phyloP scores from a whole-genome alignment of 164 flowering plant species.

The Macadamia tetraphylla region DNA sequence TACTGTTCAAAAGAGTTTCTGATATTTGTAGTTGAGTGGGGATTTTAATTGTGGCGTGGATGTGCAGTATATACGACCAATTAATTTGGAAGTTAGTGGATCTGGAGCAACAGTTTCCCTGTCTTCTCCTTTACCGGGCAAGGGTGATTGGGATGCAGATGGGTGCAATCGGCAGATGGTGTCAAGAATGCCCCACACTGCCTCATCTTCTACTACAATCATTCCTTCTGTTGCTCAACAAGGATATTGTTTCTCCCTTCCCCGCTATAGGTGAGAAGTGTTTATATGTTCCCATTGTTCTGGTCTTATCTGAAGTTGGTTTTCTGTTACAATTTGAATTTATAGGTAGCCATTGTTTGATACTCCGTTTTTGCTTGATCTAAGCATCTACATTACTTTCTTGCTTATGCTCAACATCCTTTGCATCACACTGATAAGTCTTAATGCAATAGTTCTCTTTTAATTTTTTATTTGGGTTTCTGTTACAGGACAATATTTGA shows the following conservation, averaged over 20 bases:
- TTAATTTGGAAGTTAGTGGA: conserved; percentile 18
- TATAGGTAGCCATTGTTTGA: not conserved
- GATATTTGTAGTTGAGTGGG: not conserved
- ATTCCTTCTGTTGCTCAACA: conserved; percentile 16
- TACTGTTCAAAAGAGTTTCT: not conserved
- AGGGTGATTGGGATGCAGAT: conserved; percentile 29
- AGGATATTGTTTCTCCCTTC: conserved; percentile 44
- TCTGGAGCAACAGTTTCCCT: conserved; percentile 15
- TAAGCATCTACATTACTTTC: not conserved
- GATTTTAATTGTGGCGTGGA: conserved; percentile 5
- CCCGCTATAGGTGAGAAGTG: conserved; percentile 42
- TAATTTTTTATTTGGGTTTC: conserved; percentile 4
- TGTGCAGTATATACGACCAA: conserved; percentile 31
- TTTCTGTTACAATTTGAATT: not conserved
- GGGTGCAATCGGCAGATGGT: conserved; percentile 13
- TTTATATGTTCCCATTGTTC: not conserved
- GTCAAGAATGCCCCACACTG: conserved; percentile 18
- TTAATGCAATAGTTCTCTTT: not conserved
- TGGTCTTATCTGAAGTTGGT: not conserved
- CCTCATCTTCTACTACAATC: conserved; percentile 10
- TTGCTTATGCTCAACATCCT: not conserved
- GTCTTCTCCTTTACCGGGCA: conserved; percentile 11
- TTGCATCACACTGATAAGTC: not conserved
- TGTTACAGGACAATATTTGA: conserved; percentile 48
- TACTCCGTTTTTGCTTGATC: not conserved